These are phyloP conservation scores for Sclerospora graminicola DNA, from an alignment of 352 stramenopile species.

Conservation along the genomic window DNA sequence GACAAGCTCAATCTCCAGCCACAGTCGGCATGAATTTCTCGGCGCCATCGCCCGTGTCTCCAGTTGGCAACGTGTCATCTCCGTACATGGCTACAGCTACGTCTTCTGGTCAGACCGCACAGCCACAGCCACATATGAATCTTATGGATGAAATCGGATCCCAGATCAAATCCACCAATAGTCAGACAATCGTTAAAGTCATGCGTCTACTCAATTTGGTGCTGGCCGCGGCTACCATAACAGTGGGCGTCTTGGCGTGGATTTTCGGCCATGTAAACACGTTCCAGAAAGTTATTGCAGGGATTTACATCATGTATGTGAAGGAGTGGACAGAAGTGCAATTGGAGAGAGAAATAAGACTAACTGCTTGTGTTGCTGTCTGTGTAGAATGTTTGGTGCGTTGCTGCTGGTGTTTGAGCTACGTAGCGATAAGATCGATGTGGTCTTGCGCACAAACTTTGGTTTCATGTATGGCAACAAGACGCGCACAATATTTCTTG, in stretches of 20 bases:
- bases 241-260: conserved; percentile 64
- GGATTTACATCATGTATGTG: conserved; percentile 81
- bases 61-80: conserved; percentile 7
- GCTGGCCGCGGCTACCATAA: conserved; percentile 60
- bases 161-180: conserved; percentile 79
- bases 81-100: conserved; percentile 24
- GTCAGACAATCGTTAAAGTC: conserved; percentile 64
- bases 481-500: conserved; percentile 79
- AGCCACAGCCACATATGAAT: conserved; percentile 28
- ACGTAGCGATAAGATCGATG: conserved; percentile 71
- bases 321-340: neutral
- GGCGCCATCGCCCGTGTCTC: conserved; percentile 24
- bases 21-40: conserved; percentile 15
- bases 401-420: conserved; percentile 79
- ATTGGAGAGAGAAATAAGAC: conserved; percentile 5
- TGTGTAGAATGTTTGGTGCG: conserved; percentile 61
- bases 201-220: conserved; percentile 75
- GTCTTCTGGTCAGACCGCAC: neutral
- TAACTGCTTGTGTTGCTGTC: conserved; percentile 3
- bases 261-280: conserved; percentile 65
- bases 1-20: conserved; percentile 21
- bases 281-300: conserved; percentile 76
- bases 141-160: conserved; percentile 80
- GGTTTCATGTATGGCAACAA: conserved; percentile 87
- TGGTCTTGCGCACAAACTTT: conserved; percentile 77